Percentiles rank a stretch among this genome's conserved stretches.
These are phyloP conservation scores for Botrytis aclada DNA, from an alignment of 2,329 filamentous ascomycete species.

Conservation along the genomic window DNA sequence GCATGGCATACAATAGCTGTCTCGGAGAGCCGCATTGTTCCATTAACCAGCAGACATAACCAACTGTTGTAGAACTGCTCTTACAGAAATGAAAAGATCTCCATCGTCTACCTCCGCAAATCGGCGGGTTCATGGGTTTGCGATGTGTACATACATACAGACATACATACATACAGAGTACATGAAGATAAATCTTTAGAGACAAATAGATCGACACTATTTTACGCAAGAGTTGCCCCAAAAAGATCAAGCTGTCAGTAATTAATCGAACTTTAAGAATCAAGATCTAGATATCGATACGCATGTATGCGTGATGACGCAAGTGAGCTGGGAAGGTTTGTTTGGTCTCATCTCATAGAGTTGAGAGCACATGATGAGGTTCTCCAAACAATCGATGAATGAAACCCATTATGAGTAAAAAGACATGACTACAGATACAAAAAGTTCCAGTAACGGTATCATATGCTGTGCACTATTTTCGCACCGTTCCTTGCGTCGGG, in stretches of 20 bases:
- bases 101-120: not conserved
- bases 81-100: not conserved
- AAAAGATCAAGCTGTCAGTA: not conserved
- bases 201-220: not conserved
- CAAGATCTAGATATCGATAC: constrained; percentile 2
- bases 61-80: not conserved
- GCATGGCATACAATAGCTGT: not conserved
- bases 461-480: constrained; percentile 24
- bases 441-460: constrained; percentile 17
- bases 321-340: not conserved
- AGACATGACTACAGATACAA: not conserved
- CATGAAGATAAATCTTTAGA: not conserved
- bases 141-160: not conserved
- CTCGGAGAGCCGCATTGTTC: not conserved
- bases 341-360: not conserved
- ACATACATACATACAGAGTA: not conserved
- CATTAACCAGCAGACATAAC: not conserved
- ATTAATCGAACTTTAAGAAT: not conserved
- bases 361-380: not conserved
- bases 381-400: not conserved
- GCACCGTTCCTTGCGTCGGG: constrained; percentile 30
- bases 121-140: constrained; percentile 1
- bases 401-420: not conserved
- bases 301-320: constrained; percentile 12
- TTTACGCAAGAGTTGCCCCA: not conserved